Evolutionary conservation across 345 rosid species (phyloP).

Genomic region (Brassica cretica): DNA sequence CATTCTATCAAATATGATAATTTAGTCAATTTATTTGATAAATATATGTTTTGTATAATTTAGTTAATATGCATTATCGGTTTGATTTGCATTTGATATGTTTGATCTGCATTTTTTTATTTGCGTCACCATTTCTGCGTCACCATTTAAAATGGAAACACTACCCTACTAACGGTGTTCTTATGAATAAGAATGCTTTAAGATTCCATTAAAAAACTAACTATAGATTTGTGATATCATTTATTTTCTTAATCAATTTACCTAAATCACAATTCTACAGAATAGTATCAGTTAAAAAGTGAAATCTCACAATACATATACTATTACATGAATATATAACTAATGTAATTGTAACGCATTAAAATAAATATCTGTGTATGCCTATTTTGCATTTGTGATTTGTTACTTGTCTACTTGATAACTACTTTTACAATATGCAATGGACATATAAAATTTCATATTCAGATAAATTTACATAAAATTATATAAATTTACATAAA

Average conservation of each 20-base stretch:
- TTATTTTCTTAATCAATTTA: neutral
- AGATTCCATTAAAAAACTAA: neutral
- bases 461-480: neutral
- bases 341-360: neutral
- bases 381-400: neutral
- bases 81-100: no score
- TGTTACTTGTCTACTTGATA: neutral
- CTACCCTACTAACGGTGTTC: neutral
- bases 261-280: neutral
- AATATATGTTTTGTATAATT: no score
- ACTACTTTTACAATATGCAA: neutral
- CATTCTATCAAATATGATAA: neutral
- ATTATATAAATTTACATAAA: neutral
- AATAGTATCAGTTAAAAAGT: neutral
- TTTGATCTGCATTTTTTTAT: neutral
- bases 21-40: no score
- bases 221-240: neutral
- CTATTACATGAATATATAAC: neutral
- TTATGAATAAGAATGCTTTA: neutral
- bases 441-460: neutral
- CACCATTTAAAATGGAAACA: neutral
- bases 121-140: no score
- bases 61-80: neutral
- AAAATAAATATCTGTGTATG: neutral
- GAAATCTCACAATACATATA: neutral